phyloP scores from a whole-genome alignment of 768 basidiomycete species.

The Mycena vitilis region DNA sequence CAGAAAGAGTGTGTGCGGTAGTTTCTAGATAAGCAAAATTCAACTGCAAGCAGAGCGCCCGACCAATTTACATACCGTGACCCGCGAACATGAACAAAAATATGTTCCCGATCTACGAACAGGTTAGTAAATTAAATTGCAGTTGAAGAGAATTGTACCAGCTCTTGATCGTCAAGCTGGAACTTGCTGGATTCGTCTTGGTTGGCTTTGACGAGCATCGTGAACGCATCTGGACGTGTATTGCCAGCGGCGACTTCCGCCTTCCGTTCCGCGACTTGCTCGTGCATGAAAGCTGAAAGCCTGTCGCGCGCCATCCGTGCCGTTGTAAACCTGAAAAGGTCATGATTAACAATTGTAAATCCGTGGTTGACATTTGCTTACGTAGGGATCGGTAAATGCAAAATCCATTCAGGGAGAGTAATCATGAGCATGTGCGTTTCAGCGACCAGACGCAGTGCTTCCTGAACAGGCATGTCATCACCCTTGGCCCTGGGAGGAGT shows the following conservation, averaged over 20 bases:
- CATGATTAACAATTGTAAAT: neutral
- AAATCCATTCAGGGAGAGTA: slow-evolving; percentile 52
- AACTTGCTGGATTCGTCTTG: slow-evolving; percentile 55
- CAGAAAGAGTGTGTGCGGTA: slow-evolving; percentile 61
- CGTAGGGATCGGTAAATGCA: slow-evolving; percentile 50
- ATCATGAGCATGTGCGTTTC: slow-evolving; percentile 44
- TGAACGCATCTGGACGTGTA: slow-evolving; percentile 50
- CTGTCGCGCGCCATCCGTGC: slow-evolving; percentile 45
- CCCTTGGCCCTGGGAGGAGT: slow-evolving; percentile 50
- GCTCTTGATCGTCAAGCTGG: slow-evolving; percentile 52
- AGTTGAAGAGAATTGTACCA: slow-evolving; percentile 43
- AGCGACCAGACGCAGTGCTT: slow-evolving; percentile 49
- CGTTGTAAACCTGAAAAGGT: slow-evolving; percentile 7
- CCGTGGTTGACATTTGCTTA: slow-evolving; percentile 28
- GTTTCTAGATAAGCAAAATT: slow-evolving; percentile 51
- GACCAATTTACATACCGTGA: slow-evolving; percentile 54
- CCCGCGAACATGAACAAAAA: slow-evolving; percentile 68
- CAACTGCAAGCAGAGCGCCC: neutral
- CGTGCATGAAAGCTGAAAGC: slow-evolving; percentile 51
- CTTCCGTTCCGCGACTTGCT: slow-evolving; percentile 50
- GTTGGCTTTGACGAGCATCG: slow-evolving; percentile 47
- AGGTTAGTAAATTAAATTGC: slow-evolving; percentile 6
- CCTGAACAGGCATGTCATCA: slow-evolving; percentile 52
- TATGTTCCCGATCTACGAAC: slow-evolving; percentile 61
- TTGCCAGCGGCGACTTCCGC: slow-evolving; percentile 41